Evolutionary conservation across 257 asterid species (phyloP), one percentile per base, ranked within the genome.

Genomic region (Knoxia roxburghii): DNA sequence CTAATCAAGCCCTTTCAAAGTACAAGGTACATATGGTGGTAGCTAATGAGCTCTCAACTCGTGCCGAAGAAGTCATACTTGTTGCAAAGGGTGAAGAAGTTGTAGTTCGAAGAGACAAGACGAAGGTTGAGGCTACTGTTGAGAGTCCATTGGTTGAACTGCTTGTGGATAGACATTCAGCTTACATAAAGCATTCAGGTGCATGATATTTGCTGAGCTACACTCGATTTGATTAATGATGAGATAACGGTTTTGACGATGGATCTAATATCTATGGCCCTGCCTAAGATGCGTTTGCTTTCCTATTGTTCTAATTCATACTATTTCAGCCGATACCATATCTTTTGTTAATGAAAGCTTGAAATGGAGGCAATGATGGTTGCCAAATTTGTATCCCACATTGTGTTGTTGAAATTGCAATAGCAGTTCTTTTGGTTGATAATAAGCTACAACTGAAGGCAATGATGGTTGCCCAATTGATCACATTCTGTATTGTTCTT

Each of bases 11-110:
- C 24, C 94, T 94, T 29, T 76, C 68, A 55, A 90, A 78, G 85
- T 83, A 90, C 72, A 65, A 85, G 39, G 85, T 94, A 87, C 88
- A 94, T 72, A 79, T 91, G 95, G 97, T 94, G 48, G 84, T 94
- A 10, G 97, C 99, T n/a, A 94, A 94, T 46, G 96, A 94, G 85
- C 96, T 94, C 65, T 75, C 80, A 54, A 90, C 95, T 20, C 95
- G 97, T 24, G 88, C 90, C 75, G 96, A 94, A 70, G 96, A 90
- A 79, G 97, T 94, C 67, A 70, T 77, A 13, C 95, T 90, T 17
- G 95, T 94, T 61, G 57, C 90, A 4, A 76, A 69, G 71, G 71
- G 66, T 66, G 95, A 83, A 69, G 79, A 84, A 51, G 71, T 76
- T 40, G 77, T 73, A 3, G 96, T 93, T 45, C 81, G 55, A 32